Conservation (phyloP, 371 early-diverging fungal genomes). For the Mortierella sp. region DNA sequence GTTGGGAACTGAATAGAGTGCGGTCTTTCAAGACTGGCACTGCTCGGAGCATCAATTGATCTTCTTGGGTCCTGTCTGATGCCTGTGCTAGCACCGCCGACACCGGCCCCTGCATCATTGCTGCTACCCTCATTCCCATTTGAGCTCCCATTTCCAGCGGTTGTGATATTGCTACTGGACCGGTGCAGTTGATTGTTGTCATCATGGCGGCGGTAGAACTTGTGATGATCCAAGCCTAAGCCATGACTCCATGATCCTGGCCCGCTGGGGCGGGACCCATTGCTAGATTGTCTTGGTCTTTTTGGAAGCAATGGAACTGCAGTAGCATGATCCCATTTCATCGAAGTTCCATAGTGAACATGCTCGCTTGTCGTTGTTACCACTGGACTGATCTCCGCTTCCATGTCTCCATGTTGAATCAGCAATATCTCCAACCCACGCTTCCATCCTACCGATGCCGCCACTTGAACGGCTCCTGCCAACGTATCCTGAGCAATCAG, state of each 20-base stretch:
- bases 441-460: constrained; percentile 47
- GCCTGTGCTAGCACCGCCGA: not conserved
- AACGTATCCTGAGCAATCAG: constrained; percentile 48
- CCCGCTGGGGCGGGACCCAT: not conserved
- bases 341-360: constrained; percentile 34
- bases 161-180: not conserved
- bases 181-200: constrained; percentile 19
- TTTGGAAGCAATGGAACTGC: constrained; percentile 12
- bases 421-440: constrained; percentile 43
- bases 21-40: constrained; percentile 15
- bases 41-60: not conserved
- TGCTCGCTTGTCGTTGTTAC: constrained; percentile 38
- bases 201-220: too few species aligned
- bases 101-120: not conserved
- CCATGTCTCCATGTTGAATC: constrained; percentile 45
- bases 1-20: not conserved
- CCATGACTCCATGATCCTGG: constrained; percentile 1
- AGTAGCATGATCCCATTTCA: constrained; percentile 50
- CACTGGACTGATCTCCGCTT: constrained; percentile 44
- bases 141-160: too few species aligned
- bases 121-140: not conserved
- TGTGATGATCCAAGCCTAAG: not conserved
- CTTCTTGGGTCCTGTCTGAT: not conserved
- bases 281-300: not conserved
- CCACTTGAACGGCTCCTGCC: constrained; percentile 48